Conservation (phyloP, 2,329 filamentous ascomycete genomes). For the Fusarium sp. region DNA sequence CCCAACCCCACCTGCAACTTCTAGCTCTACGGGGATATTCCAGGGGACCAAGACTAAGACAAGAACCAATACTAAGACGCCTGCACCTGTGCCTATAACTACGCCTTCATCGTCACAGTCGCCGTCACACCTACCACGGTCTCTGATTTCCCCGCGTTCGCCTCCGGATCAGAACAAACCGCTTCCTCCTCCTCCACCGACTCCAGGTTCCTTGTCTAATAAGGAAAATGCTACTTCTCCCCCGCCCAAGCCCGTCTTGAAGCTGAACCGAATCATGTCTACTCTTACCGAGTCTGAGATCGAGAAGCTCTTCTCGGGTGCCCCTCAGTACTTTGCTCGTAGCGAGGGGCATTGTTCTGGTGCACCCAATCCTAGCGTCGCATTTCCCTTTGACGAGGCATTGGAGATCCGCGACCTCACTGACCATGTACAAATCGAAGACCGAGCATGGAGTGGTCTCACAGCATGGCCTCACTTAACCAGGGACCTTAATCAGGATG, state of each 20-base stretch:
- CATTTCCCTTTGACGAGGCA: constrained; percentile 75
- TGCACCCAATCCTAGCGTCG: constrained; percentile 71
- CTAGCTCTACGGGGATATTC: constrained; percentile 17
- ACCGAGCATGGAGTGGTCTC: constrained; percentile 71
- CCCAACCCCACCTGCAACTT: constrained; percentile 40
- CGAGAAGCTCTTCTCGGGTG: constrained; percentile 79
- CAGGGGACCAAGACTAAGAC: constrained; percentile 25
- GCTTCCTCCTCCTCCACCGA: constrained; percentile 64
- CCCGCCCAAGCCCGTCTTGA: constrained; percentile 59
- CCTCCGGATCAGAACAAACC: constrained; percentile 66
- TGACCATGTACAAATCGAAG: constrained; percentile 72
- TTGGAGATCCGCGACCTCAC: constrained; percentile 71
- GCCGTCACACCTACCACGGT: constrained; percentile 42
- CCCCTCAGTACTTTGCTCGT: constrained; percentile 76
- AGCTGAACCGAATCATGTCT: constrained; percentile 69
- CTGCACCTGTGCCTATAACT: neutral
- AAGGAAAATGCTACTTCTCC: constrained; percentile 40
- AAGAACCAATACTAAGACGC: constrained; percentile 18
- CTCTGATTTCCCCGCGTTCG: constrained; percentile 51
- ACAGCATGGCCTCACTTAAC: constrained; percentile 74
- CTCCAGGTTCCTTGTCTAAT: constrained; percentile 52
- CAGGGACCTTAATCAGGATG: constrained; percentile 60
- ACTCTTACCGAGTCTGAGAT: constrained; percentile 69
- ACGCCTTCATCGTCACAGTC: constrained; percentile 41
- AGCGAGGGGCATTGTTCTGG: constrained; percentile 69